phyloP scores from a whole-genome alignment of 2,329 filamentous ascomycete genomes.

The Scedosporium apiospermum region DNA sequence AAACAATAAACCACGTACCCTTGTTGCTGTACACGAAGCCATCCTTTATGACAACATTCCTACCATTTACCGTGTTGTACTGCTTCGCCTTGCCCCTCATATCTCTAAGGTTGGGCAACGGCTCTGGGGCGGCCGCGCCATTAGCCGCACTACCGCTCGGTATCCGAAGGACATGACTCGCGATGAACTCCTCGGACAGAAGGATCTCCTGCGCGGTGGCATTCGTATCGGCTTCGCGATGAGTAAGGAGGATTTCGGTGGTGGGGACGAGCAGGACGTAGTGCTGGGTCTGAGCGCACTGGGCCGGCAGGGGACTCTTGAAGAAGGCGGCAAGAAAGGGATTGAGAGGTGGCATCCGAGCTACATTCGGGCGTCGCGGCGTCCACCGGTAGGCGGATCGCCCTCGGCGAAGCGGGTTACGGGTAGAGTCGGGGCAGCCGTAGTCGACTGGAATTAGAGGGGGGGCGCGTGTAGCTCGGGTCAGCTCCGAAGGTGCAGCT shows the following conservation, averaged over 20 bases:
- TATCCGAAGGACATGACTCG: constrained; percentile 90
- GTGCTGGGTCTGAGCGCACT: constrained; percentile 86
- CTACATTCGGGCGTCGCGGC: neutral
- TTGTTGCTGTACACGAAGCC: constrained; percentile 92
- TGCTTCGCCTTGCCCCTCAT: constrained; percentile 88
- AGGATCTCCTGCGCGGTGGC: constrained; percentile 70
- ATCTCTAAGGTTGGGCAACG: constrained; percentile 61
- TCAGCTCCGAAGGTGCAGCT: neutral
- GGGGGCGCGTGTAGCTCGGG: neutral
- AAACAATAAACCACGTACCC: constrained; percentile 42
- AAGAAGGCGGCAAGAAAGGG: constrained; percentile 98
- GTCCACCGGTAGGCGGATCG: neutral
- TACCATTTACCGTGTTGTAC: constrained; percentile 84
- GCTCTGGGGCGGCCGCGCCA: constrained; percentile 23
- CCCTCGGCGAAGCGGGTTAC: neutral
- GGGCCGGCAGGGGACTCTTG: constrained; percentile 81
- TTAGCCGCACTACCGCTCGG: constrained; percentile 42
- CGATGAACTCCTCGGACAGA: constrained; percentile 86
- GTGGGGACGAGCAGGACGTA: constrained; percentile 90
- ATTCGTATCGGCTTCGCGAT: constrained; percentile 79
- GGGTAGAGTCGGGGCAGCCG: neutral
- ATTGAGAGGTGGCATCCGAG: constrained; percentile 87
- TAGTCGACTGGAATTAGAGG: neutral
- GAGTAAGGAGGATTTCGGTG: constrained; percentile 82
- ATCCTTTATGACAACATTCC: constrained; percentile 91